Base-by-base conservation (phyloP, 805 yeast genomes). In the Yamadazyma tumulicola region DNA sequence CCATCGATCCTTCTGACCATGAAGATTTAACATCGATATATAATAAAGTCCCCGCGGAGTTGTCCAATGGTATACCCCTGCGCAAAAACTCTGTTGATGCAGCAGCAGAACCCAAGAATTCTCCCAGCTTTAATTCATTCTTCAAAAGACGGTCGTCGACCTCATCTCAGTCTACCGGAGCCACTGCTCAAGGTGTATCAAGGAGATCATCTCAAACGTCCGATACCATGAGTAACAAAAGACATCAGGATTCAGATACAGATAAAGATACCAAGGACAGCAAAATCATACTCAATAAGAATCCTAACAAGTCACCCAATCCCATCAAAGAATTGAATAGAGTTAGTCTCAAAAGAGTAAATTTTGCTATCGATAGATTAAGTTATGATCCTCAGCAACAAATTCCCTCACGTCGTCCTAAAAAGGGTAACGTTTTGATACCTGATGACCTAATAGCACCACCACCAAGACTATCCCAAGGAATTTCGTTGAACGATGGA, bases 331-430 rank as follows among this genome's bases (percentile, higher is more conserved):
- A 52, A 21, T 43, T 61, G 10, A 48, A 66, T 53, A 45, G 42
- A 5, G 47, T 61, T 5, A 53, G 57, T 11, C 61, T 85, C 53
- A 71, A 75, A 43, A 66, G 89, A 41, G 95, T 87, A 4, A 72
- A 78, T 0, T 89, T 89, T 57, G 87, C 93, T 0, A 69, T 86
- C 4, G 84, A 84, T 32, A 77, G 81, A 34, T 74, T 87, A 41
- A 70, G 69, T 0, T 69, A 67, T 42, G 96, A 89, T 56, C 97
- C 97, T 2, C 81, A 75, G 46, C 81, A 75, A 47, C 81, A 75
- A 48, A 75, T 75, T 32, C 81, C 81, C 0, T 72, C 79, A 1
- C 54, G 81, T 35, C 56, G 70, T 23, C 81, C 81, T 0, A 61
- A 59, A 31, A 69, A 60, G 34, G 81, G 81, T 4, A 70, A 75